These are phyloP conservation scores for Gossypium davidsonii DNA, from an alignment of 441 rosid genomes.

Conservation along the genomic window DNA sequence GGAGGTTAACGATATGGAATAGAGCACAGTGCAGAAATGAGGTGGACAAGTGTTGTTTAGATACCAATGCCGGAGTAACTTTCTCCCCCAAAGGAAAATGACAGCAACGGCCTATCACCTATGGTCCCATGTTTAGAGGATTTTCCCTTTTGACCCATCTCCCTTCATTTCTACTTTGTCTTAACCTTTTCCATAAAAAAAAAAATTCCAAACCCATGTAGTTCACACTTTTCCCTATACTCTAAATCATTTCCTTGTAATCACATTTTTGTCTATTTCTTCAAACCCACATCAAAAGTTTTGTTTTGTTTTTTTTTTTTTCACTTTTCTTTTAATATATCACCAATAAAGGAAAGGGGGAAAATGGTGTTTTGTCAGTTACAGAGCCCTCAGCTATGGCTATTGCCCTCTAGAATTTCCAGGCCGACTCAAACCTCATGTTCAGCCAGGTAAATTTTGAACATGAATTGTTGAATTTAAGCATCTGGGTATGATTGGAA, in stretches of 20 bases:
- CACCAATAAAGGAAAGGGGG: not conserved
- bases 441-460: too few species aligned
- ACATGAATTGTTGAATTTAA: too few species aligned
- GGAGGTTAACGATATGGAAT: not conserved
- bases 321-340: not conserved
- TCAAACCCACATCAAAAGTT: not conserved
- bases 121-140: too few species aligned
- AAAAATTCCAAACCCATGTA: not conserved
- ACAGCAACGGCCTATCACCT: not conserved
- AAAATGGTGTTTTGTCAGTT: constrained; percentile 2
- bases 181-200: not conserved
- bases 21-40: too few species aligned
- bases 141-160: too few species aligned
- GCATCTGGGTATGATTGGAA: too few species aligned
- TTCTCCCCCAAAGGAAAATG: not conserved
- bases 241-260: not conserved
- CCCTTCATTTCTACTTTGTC: too few species aligned
- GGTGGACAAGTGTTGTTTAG: too few species aligned
- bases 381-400: constrained; percentile 33
- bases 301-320: not conserved
- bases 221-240: too few species aligned
- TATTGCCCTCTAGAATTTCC: constrained; percentile 4
- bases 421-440: too few species aligned
- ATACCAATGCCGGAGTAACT: too few species aligned
- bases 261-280: not conserved